phyloP scores from a whole-genome alignment of 495 filamentous ascomycete species.

The Daldinia childiae region DNA sequence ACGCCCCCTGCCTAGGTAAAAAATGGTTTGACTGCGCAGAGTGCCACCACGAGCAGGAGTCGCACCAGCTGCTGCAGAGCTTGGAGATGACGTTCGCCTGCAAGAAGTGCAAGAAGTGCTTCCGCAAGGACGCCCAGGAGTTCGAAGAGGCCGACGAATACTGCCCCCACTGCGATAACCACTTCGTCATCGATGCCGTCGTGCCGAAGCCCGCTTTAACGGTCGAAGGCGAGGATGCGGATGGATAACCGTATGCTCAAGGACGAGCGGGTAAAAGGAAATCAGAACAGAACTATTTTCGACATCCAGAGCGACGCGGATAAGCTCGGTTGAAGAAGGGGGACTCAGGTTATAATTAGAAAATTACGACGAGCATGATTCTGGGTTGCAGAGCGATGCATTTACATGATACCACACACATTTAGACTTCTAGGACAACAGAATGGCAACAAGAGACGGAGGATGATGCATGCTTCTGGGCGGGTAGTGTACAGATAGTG shows the following conservation, averaged over 20 bases:
- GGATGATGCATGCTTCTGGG: conserved; percentile 32
- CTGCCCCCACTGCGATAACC: conserved; percentile 99
- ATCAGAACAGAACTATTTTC: conserved; percentile 73
- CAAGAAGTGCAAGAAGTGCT: conserved; percentile 98
- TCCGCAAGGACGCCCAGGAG: conserved; percentile 89
- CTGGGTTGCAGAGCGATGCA: conserved; percentile 40
- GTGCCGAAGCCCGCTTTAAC: conserved; percentile 81
- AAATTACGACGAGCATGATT: conserved; percentile 13
- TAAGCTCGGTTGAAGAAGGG: conserved; percentile 70
- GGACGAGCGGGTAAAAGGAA: conserved; percentile 80
- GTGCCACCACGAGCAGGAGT: conserved; percentile 85
- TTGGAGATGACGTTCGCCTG: conserved; percentile 94
- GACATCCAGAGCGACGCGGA: conserved; percentile 75
- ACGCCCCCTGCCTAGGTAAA: conserved; percentile 63
- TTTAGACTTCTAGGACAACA: conserved; percentile 35
- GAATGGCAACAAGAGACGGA: conserved; percentile 24
- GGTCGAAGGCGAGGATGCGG: conserved; percentile 90
- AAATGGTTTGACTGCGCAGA: conserved; percentile 99
- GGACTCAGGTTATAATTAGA: neutral
- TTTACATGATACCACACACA: conserved; percentile 50
- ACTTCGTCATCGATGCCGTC: conserved; percentile 89
- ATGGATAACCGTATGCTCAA: conserved; percentile 90
- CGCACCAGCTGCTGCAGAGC: conserved; percentile 76
- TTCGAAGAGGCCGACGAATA: conserved; percentile 99
- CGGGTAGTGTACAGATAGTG: conserved; percentile 30